Conservation (phyloP, 2,329 filamentous ascomycete genomes). For the Colletotrichum sp. region DNA sequence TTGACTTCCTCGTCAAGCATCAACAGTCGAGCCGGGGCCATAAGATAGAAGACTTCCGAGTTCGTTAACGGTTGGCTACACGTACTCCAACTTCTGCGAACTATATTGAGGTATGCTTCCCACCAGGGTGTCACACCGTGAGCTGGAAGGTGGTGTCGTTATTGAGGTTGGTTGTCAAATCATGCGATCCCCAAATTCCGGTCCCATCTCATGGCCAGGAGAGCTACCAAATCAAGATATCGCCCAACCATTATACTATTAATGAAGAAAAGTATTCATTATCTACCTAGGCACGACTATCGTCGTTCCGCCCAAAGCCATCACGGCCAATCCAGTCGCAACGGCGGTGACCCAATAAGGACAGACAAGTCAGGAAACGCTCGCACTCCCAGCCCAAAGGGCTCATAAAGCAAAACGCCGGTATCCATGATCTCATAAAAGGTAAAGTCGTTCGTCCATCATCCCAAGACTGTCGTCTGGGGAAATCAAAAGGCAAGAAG, state of each 20-base stretch:
- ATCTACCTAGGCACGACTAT: not conserved
- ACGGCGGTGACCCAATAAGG: not conserved
- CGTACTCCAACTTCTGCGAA: not conserved
- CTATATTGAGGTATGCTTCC: not conserved
- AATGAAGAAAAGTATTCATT: not conserved
- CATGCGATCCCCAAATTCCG: not conserved
- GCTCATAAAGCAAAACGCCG: not conserved
- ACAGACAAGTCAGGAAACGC: conserved; percentile 13
- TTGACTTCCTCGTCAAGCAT: not conserved
- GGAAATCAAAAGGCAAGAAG: not conserved
- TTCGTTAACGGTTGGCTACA: not conserved
- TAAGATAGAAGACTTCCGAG: not conserved
- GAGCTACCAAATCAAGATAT: not conserved
- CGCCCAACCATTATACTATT: not conserved
- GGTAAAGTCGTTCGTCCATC: not conserved
- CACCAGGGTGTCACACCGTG: not conserved
- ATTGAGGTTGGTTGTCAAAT: not conserved
- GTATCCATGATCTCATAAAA: not conserved
- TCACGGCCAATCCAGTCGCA: not conserved
- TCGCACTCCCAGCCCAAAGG: not conserved
- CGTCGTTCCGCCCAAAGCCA: not conserved
- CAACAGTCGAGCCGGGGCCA: not conserved
- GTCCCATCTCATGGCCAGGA: not conserved
- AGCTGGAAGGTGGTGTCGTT: not conserved
- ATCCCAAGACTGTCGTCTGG: not conserved